These are phyloP conservation scores for Begonia masoniana DNA, from an alignment of 306 rosid genomes.

Conservation along the genomic window DNA sequence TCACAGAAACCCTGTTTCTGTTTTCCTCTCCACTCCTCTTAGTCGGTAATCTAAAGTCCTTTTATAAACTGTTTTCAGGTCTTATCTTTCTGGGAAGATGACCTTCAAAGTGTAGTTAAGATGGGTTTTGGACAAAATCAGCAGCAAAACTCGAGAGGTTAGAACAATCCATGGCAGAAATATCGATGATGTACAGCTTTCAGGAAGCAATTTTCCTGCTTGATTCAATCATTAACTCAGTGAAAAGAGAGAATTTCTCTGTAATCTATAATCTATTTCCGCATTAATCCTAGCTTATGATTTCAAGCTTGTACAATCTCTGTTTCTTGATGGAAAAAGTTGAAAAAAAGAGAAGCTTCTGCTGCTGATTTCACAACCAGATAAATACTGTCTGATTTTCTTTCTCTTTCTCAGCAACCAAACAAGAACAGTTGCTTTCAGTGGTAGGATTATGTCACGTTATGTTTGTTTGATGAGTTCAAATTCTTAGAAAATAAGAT, in stretches of 20 bases:
- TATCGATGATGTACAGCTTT: no score
- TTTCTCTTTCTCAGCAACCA: background rate
- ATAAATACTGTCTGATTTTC: background rate
- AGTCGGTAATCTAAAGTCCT: conserved; percentile 7
- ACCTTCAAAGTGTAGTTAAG: conserved; percentile 41
- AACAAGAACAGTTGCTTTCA: background rate
- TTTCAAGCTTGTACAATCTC: background rate
- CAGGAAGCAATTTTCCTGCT: no score
- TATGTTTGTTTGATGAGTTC: conserved; percentile 25
- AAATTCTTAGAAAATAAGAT: conserved; percentile 1
- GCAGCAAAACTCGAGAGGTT: conserved; percentile 27
- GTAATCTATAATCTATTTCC: no score
- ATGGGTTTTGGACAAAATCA: conserved; percentile 38
- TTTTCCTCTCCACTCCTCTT: background rate
- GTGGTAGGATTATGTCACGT: conserved; percentile 7
- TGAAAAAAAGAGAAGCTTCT: conserved; percentile 14
- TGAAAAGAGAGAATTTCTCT: no score
- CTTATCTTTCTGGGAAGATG: conserved; percentile 33
- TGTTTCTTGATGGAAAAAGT: background rate
- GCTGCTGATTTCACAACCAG: conserved; percentile 5
- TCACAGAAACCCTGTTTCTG: background rate
- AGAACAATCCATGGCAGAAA: background rate
- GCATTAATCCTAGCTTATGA: no score
- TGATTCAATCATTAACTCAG: no score
- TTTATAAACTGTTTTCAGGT: conserved; percentile 15